phyloP scores from a whole-genome alignment of 768 basidiomycete genomes.

The Saitozyma sp. region DNA sequence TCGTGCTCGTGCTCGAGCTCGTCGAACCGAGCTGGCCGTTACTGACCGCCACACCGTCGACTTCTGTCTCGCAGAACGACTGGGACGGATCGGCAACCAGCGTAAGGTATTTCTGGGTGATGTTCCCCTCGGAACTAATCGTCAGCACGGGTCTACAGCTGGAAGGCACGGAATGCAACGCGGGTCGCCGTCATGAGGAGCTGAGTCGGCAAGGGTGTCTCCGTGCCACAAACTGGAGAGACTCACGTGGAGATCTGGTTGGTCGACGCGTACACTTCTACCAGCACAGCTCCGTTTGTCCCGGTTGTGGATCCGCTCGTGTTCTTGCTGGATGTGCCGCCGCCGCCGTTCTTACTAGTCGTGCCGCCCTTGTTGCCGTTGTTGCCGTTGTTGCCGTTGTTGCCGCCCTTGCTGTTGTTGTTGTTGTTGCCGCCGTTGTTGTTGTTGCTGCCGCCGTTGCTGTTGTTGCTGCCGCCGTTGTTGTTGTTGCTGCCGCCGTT shows the following conservation, averaged over 20 bases:
- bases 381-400: not conserved
- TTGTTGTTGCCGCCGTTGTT: not conserved
- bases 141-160: no score
- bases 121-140: slow-evolving; percentile 17
- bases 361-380: not conserved
- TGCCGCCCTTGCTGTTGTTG: not conserved
- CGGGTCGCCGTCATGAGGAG: no score
- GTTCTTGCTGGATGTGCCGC: not conserved
- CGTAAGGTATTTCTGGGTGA: slow-evolving; percentile 32
- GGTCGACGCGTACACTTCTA: no score
- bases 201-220: no score
- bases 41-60: slow-evolving; percentile 15
- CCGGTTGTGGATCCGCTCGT: no score
- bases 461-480: not conserved
- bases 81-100: slow-evolving; percentile 24
- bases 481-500: not conserved
- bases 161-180: no score
- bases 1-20: no score
- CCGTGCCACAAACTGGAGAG: no score
- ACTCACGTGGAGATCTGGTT: no score
- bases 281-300: no score
- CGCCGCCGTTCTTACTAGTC: no score
- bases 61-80: slow-evolving; percentile 23
- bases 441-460: not conserved
- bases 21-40: not conserved